Percentiles rank a stretch among this genome's conserved stretches.
phyloP scores from a whole-genome alignment of 768 basidiomycete species.

The Podaxis carcinomalis region DNA sequence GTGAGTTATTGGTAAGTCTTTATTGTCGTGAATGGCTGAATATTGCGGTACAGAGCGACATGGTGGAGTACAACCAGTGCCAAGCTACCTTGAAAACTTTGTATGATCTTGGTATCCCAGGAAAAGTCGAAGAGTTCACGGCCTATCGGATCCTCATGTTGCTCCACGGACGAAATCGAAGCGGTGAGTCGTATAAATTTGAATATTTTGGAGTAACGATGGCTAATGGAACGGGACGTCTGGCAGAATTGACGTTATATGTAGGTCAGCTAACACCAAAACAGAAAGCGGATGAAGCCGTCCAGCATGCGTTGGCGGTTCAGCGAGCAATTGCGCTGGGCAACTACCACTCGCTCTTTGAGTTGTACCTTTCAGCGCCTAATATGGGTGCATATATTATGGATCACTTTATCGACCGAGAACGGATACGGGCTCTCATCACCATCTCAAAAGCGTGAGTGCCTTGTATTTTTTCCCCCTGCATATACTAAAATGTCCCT shows the following conservation, averaged over 20 bases:
- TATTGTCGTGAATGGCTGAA: constrained; percentile 4
- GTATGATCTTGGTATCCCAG: constrained; percentile 91
- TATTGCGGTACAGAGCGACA: constrained; percentile 63
- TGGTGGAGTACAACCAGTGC: constrained; percentile 99
- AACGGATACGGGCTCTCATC: constrained; percentile 80
- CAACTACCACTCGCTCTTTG: constrained; percentile 93
- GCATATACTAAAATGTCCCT: constrained; percentile 5
- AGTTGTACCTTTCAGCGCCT: constrained; percentile 75
- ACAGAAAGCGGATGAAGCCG: constrained; percentile 79
- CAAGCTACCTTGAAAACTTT: constrained; percentile 85
- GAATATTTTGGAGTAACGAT: background rate
- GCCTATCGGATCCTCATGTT: constrained; percentile 98
- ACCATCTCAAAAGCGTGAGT: constrained; percentile 93
- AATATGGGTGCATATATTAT: constrained; percentile 99
- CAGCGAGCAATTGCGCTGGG: constrained; percentile 87
- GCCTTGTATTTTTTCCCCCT: background rate
- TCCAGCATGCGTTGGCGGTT: constrained; percentile 86
- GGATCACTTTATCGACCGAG: constrained; percentile 96
- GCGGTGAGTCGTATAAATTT: constrained; percentile 53
- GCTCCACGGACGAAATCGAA: constrained; percentile 88
- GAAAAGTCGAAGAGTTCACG: constrained; percentile 92
- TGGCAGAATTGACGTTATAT: constrained; percentile 87
- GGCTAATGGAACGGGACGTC: background rate
- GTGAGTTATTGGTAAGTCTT: constrained; percentile 15
- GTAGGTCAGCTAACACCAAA: constrained; percentile 95